These are phyloP conservation scores for Ostreobium quekettii DNA, from an alignment of 139 green algal species.

Conservation along the genomic window DNA sequence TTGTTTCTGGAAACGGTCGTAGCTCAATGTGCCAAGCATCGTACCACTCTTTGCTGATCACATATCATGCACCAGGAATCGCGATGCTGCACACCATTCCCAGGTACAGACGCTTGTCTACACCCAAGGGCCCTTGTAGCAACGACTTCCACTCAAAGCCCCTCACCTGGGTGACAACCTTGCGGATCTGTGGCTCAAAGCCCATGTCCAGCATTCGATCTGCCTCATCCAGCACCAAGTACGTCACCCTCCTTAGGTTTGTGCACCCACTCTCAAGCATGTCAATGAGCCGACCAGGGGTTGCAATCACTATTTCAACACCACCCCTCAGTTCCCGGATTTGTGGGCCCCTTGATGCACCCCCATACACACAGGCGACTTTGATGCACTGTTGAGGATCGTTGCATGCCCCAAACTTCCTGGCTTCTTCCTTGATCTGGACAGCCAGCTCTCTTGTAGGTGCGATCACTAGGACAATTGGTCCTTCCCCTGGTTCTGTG, in stretches of 20 bases:
- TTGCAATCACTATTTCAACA: slow-evolving; percentile 80
- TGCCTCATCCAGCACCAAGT: slow-evolving; percentile 90
- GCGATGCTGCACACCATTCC: background rate
- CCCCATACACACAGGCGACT: slow-evolving; percentile 79
- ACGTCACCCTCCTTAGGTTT: slow-evolving; percentile 60
- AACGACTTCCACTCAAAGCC: background rate
- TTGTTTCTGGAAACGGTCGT: background rate
- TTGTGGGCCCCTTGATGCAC: slow-evolving; percentile 78
- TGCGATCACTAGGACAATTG: slow-evolving; percentile 74
- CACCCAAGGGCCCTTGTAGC: background rate
- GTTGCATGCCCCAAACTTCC: slow-evolving; percentile 82
- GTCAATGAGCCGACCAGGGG: slow-evolving; percentile 86
- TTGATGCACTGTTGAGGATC: no score
- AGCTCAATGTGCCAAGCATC: background rate
- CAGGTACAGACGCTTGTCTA: background rate
- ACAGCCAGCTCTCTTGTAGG: slow-evolving; percentile 88
- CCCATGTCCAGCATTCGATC: slow-evolving; percentile 95
- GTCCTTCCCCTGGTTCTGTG: slow-evolving; percentile 57
- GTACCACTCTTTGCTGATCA: background rate
- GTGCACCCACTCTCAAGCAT: slow-evolving; percentile 73
- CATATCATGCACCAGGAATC: background rate
- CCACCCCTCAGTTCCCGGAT: slow-evolving; percentile 66
- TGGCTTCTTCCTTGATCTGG: slow-evolving; percentile 86
- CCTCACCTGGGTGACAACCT: slow-evolving; percentile 37
- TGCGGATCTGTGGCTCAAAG: slow-evolving; percentile 88